Percentiles rank a stretch among this genome's conserved stretches.
Conservation (phyloP, 176 grass and related monocot genomes). For the Musa beccarii region DNA sequence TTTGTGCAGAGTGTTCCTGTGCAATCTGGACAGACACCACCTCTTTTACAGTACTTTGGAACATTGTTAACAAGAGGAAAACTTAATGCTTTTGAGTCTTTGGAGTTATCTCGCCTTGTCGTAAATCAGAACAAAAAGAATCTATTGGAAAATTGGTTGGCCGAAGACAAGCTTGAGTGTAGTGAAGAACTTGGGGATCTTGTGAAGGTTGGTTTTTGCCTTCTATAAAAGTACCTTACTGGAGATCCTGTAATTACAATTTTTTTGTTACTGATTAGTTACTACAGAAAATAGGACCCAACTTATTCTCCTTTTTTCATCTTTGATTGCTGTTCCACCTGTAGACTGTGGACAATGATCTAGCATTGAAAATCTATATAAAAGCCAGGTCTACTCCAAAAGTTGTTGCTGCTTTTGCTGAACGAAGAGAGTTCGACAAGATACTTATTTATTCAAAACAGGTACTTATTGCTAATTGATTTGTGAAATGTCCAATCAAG, state of each 20-base stretch:
- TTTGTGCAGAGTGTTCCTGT: conserved; percentile 69
- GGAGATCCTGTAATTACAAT: too few species aligned
- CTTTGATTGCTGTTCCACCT: conserved; percentile 7
- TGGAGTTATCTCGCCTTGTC: conserved; percentile 82
- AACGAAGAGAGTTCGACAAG: conserved; percentile 74
- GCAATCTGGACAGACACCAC: conserved; percentile 85
- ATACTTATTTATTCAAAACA: conserved; percentile 30
- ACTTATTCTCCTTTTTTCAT: background rate
- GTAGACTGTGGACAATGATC: conserved; percentile 97
- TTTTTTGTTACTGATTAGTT: too few species aligned
- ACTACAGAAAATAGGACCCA: background rate
- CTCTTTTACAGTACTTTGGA: conserved; percentile 82
- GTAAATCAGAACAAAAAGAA: conserved; percentile 99
- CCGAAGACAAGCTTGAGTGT: conserved; percentile 91
- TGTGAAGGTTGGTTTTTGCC: conserved; percentile 43
- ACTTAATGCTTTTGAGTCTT: conserved; percentile 86
- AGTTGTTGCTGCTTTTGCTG: conserved; percentile 98
- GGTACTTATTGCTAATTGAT: background rate
- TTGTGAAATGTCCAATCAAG: too few species aligned
- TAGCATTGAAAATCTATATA: conserved; percentile 95
- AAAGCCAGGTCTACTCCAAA: conserved; percentile 97
- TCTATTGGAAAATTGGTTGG: conserved; percentile 86
- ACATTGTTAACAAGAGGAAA: conserved; percentile 85
- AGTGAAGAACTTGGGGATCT: conserved; percentile 95
- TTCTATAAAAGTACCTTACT: too few species aligned